A percentile compares a stretch with the other conserved stretches of the same genome.
phyloP scores from a whole-genome alignment of 2,329 filamentous ascomycete species.

The Verticillium tricorpus region DNA sequence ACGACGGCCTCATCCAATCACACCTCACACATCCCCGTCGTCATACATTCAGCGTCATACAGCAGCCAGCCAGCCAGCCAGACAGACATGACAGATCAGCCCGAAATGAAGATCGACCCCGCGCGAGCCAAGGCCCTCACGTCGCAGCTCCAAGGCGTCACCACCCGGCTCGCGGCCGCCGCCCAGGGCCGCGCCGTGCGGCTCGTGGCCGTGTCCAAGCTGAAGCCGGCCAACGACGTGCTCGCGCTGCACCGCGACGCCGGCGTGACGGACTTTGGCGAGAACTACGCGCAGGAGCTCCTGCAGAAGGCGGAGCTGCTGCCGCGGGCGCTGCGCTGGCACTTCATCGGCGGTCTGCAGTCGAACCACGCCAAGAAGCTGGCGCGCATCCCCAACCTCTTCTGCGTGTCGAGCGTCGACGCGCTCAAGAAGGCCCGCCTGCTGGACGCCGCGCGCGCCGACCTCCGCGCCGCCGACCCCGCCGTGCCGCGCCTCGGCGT shows the following conservation, averaged over 20 bases:
- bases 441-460: slow-evolving; percentile 70
- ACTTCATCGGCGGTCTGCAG: slow-evolving; percentile 94
- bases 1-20: no score
- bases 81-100: slow-evolving; percentile 10
- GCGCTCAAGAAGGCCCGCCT: slow-evolving; percentile 79
- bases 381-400: slow-evolving; percentile 82
- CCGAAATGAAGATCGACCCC: slow-evolving; percentile 58
- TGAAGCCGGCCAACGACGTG: slow-evolving; percentile 91
- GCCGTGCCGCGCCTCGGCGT: slow-evolving; percentile 53
- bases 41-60: no score
- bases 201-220: slow-evolving; percentile 91
- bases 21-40: no score
- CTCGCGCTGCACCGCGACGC: slow-evolving; percentile 67
- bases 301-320: slow-evolving; percentile 78
- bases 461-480: slow-evolving; percentile 37
- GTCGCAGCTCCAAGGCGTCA: slow-evolving; percentile 58
- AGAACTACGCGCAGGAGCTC: slow-evolving; percentile 94
- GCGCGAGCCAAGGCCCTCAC: slow-evolving; percentile 57
- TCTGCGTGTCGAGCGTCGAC: slow-evolving; percentile 89
- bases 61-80: no score
- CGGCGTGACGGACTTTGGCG: slow-evolving; percentile 77
- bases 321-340: slow-evolving; percentile 77
- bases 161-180: slow-evolving; percentile 50
- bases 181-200: slow-evolving; percentile 63
- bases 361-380: slow-evolving; percentile 83